Percentiles rank a stretch among this genome's conserved stretches.
These are phyloP conservation scores for Verticillium zaregamsianum DNA, from an alignment of 2,329 filamentous ascomycete species.

Conservation along the genomic window DNA sequence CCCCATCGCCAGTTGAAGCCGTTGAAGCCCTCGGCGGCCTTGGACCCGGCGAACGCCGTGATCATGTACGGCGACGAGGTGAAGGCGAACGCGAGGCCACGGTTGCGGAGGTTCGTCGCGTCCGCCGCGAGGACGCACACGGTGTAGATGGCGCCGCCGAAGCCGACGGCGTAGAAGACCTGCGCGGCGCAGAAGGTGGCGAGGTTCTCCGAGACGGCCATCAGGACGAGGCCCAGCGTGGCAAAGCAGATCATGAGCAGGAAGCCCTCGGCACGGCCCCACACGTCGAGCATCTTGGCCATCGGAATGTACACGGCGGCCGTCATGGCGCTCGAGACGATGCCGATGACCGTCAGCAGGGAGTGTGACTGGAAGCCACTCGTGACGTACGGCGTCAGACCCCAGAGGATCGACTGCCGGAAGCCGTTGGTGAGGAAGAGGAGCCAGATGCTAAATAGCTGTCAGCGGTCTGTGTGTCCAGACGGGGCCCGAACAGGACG, in stretches of 20 bases:
- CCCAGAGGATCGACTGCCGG: constrained; percentile 34
- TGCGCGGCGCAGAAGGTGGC: constrained; percentile 56
- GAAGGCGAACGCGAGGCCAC: constrained; percentile 36
- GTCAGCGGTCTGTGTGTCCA: not conserved
- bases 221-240: constrained; percentile 56
- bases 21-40: constrained; percentile 34
- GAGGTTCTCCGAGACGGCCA: constrained; percentile 55
- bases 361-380: constrained; percentile 62
- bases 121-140: constrained; percentile 39
- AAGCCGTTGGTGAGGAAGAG: constrained; percentile 48
- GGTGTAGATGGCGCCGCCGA: constrained; percentile 35
- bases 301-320: constrained; percentile 35
- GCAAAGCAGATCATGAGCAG: constrained; percentile 35
- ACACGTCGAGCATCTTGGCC: constrained; percentile 45
- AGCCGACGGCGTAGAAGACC: constrained; percentile 61
- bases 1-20: constrained; percentile 37
- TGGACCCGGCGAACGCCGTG: constrained; percentile 38
- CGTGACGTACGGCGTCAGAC: constrained; percentile 50
- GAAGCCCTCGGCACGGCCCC: constrained; percentile 43
- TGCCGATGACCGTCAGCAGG: constrained; percentile 58
- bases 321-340: constrained; percentile 48
- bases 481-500: not conserved
- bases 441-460: constrained; percentile 15
- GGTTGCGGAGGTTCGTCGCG: constrained; percentile 37
- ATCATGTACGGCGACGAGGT: constrained; percentile 38